These are phyloP conservation scores for Pleurotus ostreatus DNA, from an alignment of 768 basidiomycete species.

Conservation along the genomic window DNA sequence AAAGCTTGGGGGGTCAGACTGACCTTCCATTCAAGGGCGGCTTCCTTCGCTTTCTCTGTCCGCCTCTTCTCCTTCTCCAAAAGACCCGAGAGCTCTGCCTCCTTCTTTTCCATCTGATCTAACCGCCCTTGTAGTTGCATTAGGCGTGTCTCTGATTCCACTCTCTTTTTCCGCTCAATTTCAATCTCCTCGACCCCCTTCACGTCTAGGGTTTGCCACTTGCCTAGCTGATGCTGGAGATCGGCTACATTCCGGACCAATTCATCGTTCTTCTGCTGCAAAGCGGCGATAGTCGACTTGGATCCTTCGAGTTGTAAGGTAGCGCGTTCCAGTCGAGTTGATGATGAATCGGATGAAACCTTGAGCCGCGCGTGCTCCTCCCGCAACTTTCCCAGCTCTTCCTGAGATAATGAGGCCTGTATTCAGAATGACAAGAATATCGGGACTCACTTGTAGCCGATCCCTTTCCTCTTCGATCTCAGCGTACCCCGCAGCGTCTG, in stretches of 20 bases:
- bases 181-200: conserved; percentile 60
- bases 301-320: conserved; percentile 57
- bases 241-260: conserved; percentile 51
- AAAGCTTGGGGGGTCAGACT: background rate
- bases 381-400: conserved; percentile 35
- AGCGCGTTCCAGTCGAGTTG: conserved; percentile 53
- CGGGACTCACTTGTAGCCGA: conserved; percentile 37
- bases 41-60: conserved; percentile 37
- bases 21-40: conserved; percentile 45
- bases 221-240: conserved; percentile 59
- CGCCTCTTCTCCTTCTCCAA: conserved; percentile 40
- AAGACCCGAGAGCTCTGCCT: conserved; percentile 28
- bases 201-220: conserved; percentile 66
- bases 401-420: conserved; percentile 20
- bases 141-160: conserved; percentile 53
- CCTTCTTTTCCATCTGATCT: conserved; percentile 22
- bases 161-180: conserved; percentile 45
- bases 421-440: conserved; percentile 6
- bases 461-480: conserved; percentile 39
- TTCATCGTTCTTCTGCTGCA: conserved; percentile 55
- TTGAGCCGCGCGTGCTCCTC: conserved; percentile 48
- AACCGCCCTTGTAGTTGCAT: conserved; percentile 39
- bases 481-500: conserved; percentile 34
- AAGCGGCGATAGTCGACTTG: conserved; percentile 45
- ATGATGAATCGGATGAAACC: conserved; percentile 38